Evolutionary conservation across 148 eudicot genomes (phyloP).

Genomic region (Camellia granthamiana): DNA sequence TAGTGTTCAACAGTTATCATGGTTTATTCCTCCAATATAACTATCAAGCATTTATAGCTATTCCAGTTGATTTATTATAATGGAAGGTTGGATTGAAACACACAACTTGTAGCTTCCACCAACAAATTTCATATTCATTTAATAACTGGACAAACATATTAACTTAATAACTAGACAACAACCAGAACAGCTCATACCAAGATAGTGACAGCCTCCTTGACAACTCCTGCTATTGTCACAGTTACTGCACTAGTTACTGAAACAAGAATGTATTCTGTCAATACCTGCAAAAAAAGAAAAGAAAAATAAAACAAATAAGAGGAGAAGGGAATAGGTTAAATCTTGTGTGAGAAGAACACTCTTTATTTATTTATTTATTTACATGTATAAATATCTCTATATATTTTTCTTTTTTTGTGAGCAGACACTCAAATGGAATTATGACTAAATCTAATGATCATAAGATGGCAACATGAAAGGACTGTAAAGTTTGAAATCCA

Average conservation of each 20-base stretch:
- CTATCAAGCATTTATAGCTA: neutral
- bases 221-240: conserved; percentile 94
- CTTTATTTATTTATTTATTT: too few relatives aligned
- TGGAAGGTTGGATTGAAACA: neutral
- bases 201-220: conserved; percentile 96
- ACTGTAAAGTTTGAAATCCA: neutral
- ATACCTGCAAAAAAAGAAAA: conserved; percentile 52
- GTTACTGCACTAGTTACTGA: conserved; percentile 98
- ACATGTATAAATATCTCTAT: too few relatives aligned
- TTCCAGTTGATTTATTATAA: neutral
- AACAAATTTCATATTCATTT: neutral
- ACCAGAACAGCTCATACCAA: conserved; percentile 47
- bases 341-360: too few relatives aligned
- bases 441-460: neutral
- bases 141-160: neutral
- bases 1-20: neutral
- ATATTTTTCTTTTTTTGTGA: too few relatives aligned
- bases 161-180: neutral
- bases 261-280: conserved; percentile 84
- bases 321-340: neutral
- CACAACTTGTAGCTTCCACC: neutral
- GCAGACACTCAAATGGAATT: neutral
- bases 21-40: neutral
- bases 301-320: neutral
- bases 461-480: neutral